These are phyloP conservation scores for Lathyrus sativus DNA, from an alignment of 306 rosid genomes.

Conservation along the genomic window DNA sequence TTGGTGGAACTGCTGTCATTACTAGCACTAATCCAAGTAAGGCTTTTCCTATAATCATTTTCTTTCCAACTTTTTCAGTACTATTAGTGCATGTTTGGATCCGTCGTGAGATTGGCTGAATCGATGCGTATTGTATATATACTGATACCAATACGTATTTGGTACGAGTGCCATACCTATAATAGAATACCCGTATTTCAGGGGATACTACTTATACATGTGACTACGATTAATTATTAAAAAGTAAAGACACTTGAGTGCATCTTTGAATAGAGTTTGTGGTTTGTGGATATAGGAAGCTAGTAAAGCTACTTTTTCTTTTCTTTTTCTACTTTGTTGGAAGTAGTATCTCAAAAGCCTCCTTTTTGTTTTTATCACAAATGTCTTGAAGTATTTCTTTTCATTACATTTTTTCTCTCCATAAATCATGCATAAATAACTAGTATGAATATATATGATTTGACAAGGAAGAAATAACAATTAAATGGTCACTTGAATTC, in stretches of 20 bases:
- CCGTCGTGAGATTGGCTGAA: too few species aligned
- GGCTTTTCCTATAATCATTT: slow-evolving; percentile 22
- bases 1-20: slow-evolving; percentile 78
- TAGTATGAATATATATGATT: background rate
- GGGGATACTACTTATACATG: too few species aligned
- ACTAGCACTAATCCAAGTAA: slow-evolving; percentile 84
- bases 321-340: slow-evolving; percentile 18
- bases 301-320: slow-evolving; percentile 20
- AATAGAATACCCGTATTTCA: too few species aligned
- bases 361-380: slow-evolving; percentile 17
- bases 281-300: slow-evolving; percentile 17
- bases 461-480: background rate
- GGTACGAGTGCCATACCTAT: too few species aligned
- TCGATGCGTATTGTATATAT: too few species aligned
- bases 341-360: slow-evolving; percentile 35
- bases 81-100: background rate
- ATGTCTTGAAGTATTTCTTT: background rate
- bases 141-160: too few species aligned
- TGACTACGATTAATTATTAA: too few species aligned
- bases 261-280: slow-evolving; percentile 27
- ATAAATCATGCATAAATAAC: slow-evolving; percentile 1
- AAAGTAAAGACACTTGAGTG: background rate
- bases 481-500: slow-evolving; percentile 3
- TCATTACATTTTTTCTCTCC: slow-evolving; percentile 11
- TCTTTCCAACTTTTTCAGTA: background rate